Evolutionary conservation across 2,329 filamentous ascomycete genomes (phyloP), one percentile per base, ranked within the genome.

Genomic region (Coniella lustricola): DNA sequence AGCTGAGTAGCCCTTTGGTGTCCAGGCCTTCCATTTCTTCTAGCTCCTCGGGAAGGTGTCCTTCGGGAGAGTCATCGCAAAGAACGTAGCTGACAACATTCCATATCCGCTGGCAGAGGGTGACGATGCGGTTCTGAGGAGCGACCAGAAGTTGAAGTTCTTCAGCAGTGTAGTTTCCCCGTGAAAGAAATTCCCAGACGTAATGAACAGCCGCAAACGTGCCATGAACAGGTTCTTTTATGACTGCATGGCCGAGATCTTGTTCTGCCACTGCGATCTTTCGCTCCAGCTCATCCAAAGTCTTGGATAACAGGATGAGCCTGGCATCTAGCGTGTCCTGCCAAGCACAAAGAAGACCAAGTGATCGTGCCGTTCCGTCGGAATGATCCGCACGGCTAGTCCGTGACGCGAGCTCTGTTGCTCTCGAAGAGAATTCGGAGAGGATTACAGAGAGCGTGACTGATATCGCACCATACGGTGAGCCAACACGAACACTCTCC

Each of bases 31-130:
- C 76, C 14, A 79, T 69, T 31, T 85, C 83, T 46, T 86, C 80
- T n/a, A 88, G 64, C 21, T 91, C 87, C 44, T 90, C 82, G 0
- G 84, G 85, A 3, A 88, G 71, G 63, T 93, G 84, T 0, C 91
- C 91, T 67, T 98, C 93, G 0, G 94, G 93, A 1, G 93, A 95
- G 66, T 96, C 93, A 54, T 95, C 85, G 60, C 93, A 98, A 1
- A 98, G 76, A 3, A 94, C 80, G 45, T 82, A 76, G 57, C 79
- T 79, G 4, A 96, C 88, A 21, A 80, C 76, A 1, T 68, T 59
- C 93, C 93, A 98, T 7, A 95, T 79, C n/a, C 76, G 73, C 42
- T 74, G 67, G 50, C 89, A 85, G 51, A 76, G 73, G 1, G 60
- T 58, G 12, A 87, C 67, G 1, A 90, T 74, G 3, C 78, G 75